phyloP scores from a whole-genome alignment of 345 rosid species.

The Rhizophora apiculata region DNA sequence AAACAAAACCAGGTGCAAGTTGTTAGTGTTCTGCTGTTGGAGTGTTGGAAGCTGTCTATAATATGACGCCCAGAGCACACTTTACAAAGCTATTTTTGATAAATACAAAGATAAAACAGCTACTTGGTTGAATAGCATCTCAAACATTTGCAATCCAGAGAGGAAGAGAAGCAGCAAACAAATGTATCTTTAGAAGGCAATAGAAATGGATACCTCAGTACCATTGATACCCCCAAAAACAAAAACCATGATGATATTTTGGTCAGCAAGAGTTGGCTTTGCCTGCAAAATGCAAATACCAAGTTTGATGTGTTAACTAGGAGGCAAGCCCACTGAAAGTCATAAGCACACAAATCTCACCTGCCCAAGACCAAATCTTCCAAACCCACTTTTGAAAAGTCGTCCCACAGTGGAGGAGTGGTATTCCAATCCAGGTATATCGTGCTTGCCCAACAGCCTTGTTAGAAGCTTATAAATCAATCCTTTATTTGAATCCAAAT shows the following conservation, averaged over 20 bases:
- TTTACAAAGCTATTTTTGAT: too few species aligned
- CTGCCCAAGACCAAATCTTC: constrained; percentile 97
- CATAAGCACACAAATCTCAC: constrained; percentile 31
- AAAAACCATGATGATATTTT: constrained; percentile 73
- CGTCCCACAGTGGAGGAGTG: constrained; percentile 96
- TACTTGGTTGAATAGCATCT: background rate
- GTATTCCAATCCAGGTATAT: constrained; percentile 74
- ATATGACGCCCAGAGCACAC: too few species aligned
- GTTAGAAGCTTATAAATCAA: constrained; percentile 65
- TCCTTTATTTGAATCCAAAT: constrained; percentile 57
- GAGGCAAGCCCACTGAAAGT: constrained; percentile 1
- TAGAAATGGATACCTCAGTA: constrained; percentile 48
- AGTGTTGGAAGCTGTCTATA: too few species aligned
- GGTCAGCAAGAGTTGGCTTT: constrained; percentile 82
- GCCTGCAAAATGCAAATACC: constrained; percentile 46
- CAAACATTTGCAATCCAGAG: background rate
- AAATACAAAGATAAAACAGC: background rate
- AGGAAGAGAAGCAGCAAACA: background rate
- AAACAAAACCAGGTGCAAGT: background rate
- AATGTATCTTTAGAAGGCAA: background rate
- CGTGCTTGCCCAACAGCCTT: constrained; percentile 54
- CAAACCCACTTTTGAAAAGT: constrained; percentile 92
- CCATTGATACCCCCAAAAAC: constrained; percentile 90
- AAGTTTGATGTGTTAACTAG: constrained; percentile 7
- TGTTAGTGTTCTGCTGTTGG: background rate